Base-by-base conservation (phyloP, 805 yeast species). In the Saccharomycopsis olivae region DNA sequence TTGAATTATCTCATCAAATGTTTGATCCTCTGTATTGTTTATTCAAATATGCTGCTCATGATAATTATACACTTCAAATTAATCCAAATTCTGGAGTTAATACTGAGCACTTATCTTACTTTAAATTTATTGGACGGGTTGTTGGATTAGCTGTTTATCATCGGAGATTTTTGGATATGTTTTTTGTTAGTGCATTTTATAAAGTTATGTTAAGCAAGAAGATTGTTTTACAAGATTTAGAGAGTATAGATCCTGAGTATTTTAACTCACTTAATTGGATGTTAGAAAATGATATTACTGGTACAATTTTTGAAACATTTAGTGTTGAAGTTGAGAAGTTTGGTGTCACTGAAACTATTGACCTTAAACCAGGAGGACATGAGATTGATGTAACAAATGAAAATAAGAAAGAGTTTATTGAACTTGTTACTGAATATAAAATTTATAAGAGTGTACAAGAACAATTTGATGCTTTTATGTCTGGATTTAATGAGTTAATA, bases 121-220 rank as follows among this genome's bases (percentile, higher is more conserved):
- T 92, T 79, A 89, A 88, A 62, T 92, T 92, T 58, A 88, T 92
- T 58, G 99, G 99, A 50, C 78, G 99, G 64, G 95, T 88, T 43
- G 96, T 92, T 43, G 99, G 98, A 34, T 69, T 92, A 51, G 96
- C 96, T 61, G 95, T 92, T 15, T 92, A 92, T 87, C 98, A 92
- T 60, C 77, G 98, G 61, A 75, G 98, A 60, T 92, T 92, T 66
- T 66, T 92, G 58, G 99, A 92, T 61, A 97, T 97, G 0, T 92
- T 92, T 72, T 92, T 92, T 61, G 95, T 94, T 53, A 96, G 96
- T 50, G 97, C 98, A 1, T 75, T 92, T 60, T 92, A 92, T 65
- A 92, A 92, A 67, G 86, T 92, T 96, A 86, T 92, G 82, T 69
- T 92, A 52, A 85, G 78, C 57, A 92, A 92, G 62, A 87, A 87